Conservation (phyloP, 768 basidiomycete genomes). For the Xerocomus potaroensis region DNA sequence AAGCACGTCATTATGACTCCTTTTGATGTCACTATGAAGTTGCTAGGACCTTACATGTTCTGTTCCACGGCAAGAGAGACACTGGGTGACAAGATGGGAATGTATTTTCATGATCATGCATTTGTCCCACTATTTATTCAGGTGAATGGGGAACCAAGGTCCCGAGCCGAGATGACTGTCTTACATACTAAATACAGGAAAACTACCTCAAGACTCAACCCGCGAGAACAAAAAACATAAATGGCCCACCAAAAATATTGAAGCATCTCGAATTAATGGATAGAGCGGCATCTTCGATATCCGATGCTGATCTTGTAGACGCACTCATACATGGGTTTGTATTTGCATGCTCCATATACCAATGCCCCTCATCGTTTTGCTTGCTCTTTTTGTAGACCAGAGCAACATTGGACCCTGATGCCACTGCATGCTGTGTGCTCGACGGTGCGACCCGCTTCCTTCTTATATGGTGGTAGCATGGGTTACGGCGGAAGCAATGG, state of each 20-base stretch:
- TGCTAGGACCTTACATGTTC: constrained; percentile 90
- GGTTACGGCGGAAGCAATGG: constrained; percentile 64
- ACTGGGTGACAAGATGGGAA: constrained; percentile 87
- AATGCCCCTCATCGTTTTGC: background rate
- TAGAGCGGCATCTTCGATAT: constrained; percentile 86
- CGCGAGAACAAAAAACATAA: constrained; percentile 48
- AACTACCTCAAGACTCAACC: constrained; percentile 91
- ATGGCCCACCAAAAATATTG: constrained; percentile 60
- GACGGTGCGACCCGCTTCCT: constrained; percentile 82
- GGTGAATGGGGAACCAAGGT: constrained; percentile 36
- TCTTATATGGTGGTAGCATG: constrained; percentile 67
- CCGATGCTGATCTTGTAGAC: constrained; percentile 93
- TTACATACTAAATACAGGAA: constrained; percentile 52
- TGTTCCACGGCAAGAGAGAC: constrained; percentile 76
- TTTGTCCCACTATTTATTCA: constrained; percentile 96
- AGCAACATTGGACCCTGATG: constrained; percentile 96
- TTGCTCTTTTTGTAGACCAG: constrained; percentile 66
- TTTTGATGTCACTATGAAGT: constrained; percentile 85
- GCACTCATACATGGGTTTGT: constrained; percentile 85
- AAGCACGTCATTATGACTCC: constrained; percentile 90
- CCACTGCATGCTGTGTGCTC: constrained; percentile 91
- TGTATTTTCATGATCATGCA: constrained; percentile 95
- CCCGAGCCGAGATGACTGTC: background rate
- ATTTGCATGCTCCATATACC: background rate
- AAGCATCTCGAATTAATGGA: constrained; percentile 81